Base-by-base conservation (phyloP, 2,329 filamentous ascomycete genomes). In the Cordyceps javanica region DNA sequence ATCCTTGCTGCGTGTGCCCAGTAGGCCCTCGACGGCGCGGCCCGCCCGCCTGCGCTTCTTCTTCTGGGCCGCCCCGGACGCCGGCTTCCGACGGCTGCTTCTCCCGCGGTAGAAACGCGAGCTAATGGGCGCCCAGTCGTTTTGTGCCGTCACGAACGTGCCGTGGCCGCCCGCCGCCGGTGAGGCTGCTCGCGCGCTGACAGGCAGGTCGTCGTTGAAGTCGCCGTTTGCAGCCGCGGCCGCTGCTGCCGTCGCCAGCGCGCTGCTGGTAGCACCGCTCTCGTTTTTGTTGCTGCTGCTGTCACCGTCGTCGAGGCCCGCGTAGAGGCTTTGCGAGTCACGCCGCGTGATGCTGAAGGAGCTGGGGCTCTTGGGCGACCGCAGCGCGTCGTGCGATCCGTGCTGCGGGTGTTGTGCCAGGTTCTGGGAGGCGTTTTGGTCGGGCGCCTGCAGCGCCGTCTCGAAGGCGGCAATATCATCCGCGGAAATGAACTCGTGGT, bases 71-170 rank as follows among this genome's bases (percentile, higher is more conserved):
- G n/a, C 39, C n/a, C n/a, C n/a, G 5, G 26, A 19, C 34, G 49
- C 61, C 61, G 36, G 69, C 60, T 68, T 72, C 66, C 65, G 70
- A 67, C 71, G 70, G 67, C 71, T 68, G 66, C 72, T n/a, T n/a
- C n/a, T 77, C 53, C 61, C 62, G 14, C 65, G 65, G 64, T 75
- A 69, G 23, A 92, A 80, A 58, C 82, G 86, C 68, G 93, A 84
- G 64, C 89, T 87, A 13, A 97, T 84, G 0, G 94, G 94, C 16
- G 90, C 87, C 94, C 94, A 99, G 76, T 99, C 94, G 70, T 96
- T 96, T 68, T 95, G 85, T 41, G 94, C 93, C 3, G 90, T 89
- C 66, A 97, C 90, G 69, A 92, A 91, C 51, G 83, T 73, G 39
- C 72, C 74, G 1, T 72, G 72, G 2, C 41, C 52, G 5, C 42